These are phyloP conservation scores for Metschnikowia kunwiensis DNA, from an alignment of 805 yeast genomes.

Conservation along the genomic window DNA sequence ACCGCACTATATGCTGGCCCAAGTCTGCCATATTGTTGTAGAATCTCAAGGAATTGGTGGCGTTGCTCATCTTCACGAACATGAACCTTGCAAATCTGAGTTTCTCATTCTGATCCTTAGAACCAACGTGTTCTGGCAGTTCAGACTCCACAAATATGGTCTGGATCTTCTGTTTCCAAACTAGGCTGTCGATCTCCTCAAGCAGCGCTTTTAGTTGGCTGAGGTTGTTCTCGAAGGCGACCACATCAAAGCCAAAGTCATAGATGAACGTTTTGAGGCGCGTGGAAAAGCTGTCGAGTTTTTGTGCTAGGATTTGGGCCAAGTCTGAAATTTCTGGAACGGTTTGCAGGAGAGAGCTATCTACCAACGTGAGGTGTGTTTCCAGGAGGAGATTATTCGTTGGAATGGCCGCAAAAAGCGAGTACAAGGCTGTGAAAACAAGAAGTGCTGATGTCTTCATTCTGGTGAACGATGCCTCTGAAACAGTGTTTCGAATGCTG, in stretches of 20 bases:
- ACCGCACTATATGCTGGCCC: constrained; percentile 1
- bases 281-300: neutral
- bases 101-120: neutral
- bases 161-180: neutral
- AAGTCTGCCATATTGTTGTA: neutral
- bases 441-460: too few relatives aligned
- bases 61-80: constrained; percentile 1
- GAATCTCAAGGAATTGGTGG: neutral
- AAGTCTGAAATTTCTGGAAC: too few relatives aligned
- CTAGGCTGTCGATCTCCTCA: neutral
- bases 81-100: constrained; percentile 1
- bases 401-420: too few relatives aligned
- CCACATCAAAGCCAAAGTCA: neutral
- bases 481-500: too few relatives aligned
- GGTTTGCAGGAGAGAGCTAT: too few relatives aligned
- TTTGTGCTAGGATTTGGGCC: too few relatives aligned
- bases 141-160: neutral
- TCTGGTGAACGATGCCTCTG: too few relatives aligned
- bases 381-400: too few relatives aligned
- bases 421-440: too few relatives aligned
- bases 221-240: neutral
- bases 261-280: neutral
- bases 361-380: too few relatives aligned
- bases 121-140: neutral
- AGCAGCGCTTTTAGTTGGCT: neutral